Conservation (phyloP, 2,329 filamentous ascomycete genomes). For the Colletotrichum lindemuthianum region DNA sequence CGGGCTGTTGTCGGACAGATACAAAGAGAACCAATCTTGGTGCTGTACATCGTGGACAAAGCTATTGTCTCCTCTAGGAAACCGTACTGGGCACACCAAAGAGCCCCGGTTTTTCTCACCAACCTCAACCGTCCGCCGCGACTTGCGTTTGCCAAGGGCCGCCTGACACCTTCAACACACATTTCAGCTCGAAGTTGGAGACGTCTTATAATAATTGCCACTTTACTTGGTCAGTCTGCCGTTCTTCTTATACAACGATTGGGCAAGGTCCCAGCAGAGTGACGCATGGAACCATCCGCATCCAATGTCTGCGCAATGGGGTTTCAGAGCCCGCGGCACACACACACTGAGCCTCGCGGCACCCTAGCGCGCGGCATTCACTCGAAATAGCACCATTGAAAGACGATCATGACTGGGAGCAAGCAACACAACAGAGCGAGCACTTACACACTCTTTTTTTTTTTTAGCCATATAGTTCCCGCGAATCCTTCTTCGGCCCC, state of each 20-base stretch:
- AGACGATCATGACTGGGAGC: not conserved
- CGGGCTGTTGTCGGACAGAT: slow-evolving; percentile 1
- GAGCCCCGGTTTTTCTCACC: slow-evolving; percentile 22
- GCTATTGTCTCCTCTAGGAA: slow-evolving; percentile 13
- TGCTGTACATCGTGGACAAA: slow-evolving; percentile 19
- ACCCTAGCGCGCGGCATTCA: slow-evolving; percentile 33
- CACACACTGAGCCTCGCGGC: slow-evolving; percentile 25
- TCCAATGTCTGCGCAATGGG: not conserved
- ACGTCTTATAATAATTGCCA: not conserved
- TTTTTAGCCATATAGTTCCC: slow-evolving; percentile 14
- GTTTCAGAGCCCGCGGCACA: slow-evolving; percentile 31
- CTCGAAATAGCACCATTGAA: slow-evolving; percentile 28
- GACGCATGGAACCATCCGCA: slow-evolving; percentile 14
- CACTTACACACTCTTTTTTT: slow-evolving; percentile 20
- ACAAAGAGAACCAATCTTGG: slow-evolving; percentile 1
- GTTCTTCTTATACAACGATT: slow-evolving; percentile 17
- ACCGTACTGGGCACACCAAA: slow-evolving; percentile 5
- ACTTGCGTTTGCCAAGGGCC: slow-evolving; percentile 26
- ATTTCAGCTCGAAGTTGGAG: slow-evolving; percentile 2
- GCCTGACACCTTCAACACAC: slow-evolving; percentile 3
- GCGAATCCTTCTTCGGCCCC: not conserved
- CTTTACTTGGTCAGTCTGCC: slow-evolving; percentile 22
- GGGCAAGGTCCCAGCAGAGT: slow-evolving; percentile 2
- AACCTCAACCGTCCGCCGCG: slow-evolving; percentile 3
- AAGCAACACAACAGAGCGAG: not conserved